Conservation (phyloP, 257 asterid genomes). For the Solanum habrochaites region DNA sequence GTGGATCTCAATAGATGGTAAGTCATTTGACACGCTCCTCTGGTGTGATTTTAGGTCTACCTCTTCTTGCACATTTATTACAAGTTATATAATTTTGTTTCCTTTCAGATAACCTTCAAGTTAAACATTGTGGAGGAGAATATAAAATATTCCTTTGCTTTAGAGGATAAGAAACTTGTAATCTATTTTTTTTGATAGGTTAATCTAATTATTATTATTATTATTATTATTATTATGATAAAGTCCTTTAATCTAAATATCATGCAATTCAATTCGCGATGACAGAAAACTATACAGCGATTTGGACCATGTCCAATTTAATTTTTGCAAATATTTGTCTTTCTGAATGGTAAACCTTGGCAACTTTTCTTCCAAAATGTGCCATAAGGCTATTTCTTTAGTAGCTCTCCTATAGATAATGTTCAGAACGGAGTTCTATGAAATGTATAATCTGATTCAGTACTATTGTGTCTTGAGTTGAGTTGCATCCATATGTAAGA, state of each 20-base stretch:
- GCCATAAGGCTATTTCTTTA: background rate
- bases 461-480: background rate
- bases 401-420: background rate
- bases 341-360: background rate
- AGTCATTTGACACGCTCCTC: background rate
- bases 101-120: background rate
- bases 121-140: background rate
- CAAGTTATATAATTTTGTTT: background rate
- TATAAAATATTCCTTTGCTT: background rate
- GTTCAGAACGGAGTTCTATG: background rate
- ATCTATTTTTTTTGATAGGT: background rate
- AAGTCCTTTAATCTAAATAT: background rate
- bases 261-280: background rate
- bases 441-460: background rate
- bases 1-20: background rate
- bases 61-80: background rate
- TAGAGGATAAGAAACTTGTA: background rate
- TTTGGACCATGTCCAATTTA: background rate
- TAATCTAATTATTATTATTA: background rate
- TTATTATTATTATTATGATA: background rate
- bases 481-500: background rate
- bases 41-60: background rate
- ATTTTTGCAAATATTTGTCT: background rate
- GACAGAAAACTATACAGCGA: background rate
- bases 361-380: background rate